Evolutionary conservation across 768 basidiomycete species (phyloP), one percentile per base, ranked within the genome.

Genomic region (Clitopilus passeckerianus): DNA sequence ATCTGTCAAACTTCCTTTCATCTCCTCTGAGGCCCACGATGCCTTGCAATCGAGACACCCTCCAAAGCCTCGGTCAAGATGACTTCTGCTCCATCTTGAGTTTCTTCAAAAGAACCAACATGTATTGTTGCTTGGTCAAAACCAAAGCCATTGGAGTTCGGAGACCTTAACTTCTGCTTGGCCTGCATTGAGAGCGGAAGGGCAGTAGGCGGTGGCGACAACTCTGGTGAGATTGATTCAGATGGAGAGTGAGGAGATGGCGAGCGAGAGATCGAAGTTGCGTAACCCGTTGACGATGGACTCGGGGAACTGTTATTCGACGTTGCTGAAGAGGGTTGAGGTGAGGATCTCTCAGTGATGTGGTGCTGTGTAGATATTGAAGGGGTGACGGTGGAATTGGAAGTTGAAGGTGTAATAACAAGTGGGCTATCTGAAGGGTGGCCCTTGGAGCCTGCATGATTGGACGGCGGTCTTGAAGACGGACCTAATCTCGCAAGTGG

Each of bases 251-350:
- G 74, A 1, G 79, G 77, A 1, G 77, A 77, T 0, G 81, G 80
- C 7, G 80, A 83, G 43, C 79, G 74, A 7, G 84, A 84, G 12
- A 79, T 65, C 14, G 83, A 82, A 1, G 79, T 76, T 24, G 79
- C 75, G 59, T 80, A 86, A 54, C 85, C 85, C 8, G 75, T 74
- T 33, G 84, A 86, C 23, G 86, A 85, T 30, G 82, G 79, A 6
- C 82, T 75, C 16, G 88, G 85, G 4, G 84, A 85, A 57, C 76
- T 82, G 34, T 79, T 81, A 15, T 75, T 75, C 5, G 80, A 83
- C 10, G 46, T 18, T 12, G 77, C 72, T 12, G 67, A 62, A 1
- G 69, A 72, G 20, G 60, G 65, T 55, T 65, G 68, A 22, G 74
- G 69, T 16, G 69, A 73, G 34, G 58, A 65, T 50, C 66, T 62